Evolutionary conservation across 179 eudicot genomes (phyloP).

Genomic region (Nepenthes alata): DNA sequence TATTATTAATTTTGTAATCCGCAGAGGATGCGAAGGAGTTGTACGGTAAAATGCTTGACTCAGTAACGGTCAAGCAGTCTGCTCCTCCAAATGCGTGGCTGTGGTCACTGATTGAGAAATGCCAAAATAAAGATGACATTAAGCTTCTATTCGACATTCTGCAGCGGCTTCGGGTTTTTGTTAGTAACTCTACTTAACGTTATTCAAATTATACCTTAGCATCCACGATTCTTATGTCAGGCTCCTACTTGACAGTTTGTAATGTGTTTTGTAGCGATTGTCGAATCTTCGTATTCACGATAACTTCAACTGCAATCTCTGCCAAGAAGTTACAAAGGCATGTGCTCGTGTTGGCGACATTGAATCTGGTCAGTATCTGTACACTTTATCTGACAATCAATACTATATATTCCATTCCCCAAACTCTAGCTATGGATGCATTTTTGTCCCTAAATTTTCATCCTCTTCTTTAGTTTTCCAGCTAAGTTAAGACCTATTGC

Average conservation of each 20-base stretch:
- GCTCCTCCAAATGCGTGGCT: conserved; percentile 91
- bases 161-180: conserved; percentile 60
- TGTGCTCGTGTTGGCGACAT: conserved; percentile 67
- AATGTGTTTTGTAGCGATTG: conserved; percentile 42
- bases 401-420: too few relatives aligned
- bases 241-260: neutral
- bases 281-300: conserved; percentile 82
- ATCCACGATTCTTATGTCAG: neutral
- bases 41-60: conserved; percentile 52
- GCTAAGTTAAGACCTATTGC: too few relatives aligned
- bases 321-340: conserved; percentile 71
- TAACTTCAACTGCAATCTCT: conserved; percentile 61
- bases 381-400: too few relatives aligned
- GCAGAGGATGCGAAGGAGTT: conserved; percentile 70
- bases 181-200: conserved; percentile 24
- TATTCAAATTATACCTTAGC: neutral
- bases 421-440: too few relatives aligned
- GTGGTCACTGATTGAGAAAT: conserved; percentile 65
- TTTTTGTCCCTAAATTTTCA: too few relatives aligned
- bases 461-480: too few relatives aligned
- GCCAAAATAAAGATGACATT: conserved; percentile 49
- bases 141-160: conserved; percentile 54
- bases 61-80: conserved; percentile 42
- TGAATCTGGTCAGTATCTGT: conserved; percentile 52
- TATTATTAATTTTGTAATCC: conserved; percentile 12